phyloP scores from a whole-genome alignment of 2,329 filamentous ascomycete species.

The Stagonosporopsis chrysanthemi region DNA sequence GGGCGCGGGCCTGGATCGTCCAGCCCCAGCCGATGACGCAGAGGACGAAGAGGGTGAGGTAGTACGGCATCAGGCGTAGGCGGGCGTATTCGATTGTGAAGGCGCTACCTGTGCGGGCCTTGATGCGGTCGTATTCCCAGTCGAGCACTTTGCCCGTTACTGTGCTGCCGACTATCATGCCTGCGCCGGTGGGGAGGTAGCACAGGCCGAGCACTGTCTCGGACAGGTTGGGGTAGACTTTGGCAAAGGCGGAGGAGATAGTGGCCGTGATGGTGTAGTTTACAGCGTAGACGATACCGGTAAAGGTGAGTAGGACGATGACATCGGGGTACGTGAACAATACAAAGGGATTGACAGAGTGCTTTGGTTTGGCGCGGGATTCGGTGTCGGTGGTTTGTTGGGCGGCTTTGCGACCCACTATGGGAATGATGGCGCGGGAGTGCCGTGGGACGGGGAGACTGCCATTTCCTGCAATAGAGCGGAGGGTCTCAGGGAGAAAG shows the following conservation, averaged over 20 bases:
- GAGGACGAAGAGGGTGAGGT: constrained; percentile 35
- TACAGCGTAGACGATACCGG: constrained; percentile 39
- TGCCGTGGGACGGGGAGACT: constrained; percentile 33
- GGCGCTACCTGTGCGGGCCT: constrained; percentile 26
- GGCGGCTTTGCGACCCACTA: constrained; percentile 34
- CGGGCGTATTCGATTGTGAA: constrained; percentile 41
- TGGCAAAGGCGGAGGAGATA: constrained; percentile 37
- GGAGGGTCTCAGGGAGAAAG: constrained; percentile 53
- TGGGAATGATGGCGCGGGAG: constrained; percentile 31
- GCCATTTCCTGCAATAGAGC: constrained; percentile 53
- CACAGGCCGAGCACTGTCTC: constrained; percentile 41
- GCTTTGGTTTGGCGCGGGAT: constrained; percentile 25
- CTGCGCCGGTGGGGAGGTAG: constrained; percentile 64
- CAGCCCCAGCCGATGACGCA: constrained; percentile 40
- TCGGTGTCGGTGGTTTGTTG: constrained; percentile 18
- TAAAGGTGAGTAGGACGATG: constrained; percentile 55
- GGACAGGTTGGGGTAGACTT: constrained; percentile 34
- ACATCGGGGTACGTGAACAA: constrained; percentile 41
- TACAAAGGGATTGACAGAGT: constrained; percentile 39
- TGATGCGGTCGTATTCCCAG: constrained; percentile 56
- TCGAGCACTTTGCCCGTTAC: constrained; percentile 62
- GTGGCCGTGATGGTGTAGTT: constrained; percentile 44
- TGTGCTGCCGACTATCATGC: constrained; percentile 62
- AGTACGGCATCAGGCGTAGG: constrained; percentile 38
- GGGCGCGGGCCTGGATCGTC: constrained; percentile 29